These are phyloP conservation scores for Ganoderma lucidum DNA, from an alignment of 1,284 basidiomycete species.

Conservation along the genomic window DNA sequence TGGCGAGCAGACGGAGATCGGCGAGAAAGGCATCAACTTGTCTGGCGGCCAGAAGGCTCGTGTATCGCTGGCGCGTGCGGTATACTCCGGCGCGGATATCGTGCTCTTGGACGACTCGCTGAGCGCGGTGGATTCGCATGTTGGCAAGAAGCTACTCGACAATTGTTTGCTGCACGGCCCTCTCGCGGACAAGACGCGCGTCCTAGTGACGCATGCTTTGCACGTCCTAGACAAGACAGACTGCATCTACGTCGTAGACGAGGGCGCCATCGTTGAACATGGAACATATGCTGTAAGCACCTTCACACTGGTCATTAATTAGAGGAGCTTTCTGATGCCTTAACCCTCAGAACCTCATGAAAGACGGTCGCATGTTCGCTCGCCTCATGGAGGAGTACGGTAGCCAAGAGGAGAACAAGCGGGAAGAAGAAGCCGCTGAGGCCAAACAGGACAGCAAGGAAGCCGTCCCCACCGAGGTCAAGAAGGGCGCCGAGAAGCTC, in stretches of 20 bases:
- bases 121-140: constrained; percentile 78
- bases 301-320: background rate
- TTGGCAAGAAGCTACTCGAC: constrained; percentile 67
- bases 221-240: constrained; percentile 74
- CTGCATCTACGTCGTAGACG: constrained; percentile 79
- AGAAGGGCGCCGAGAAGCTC: constrained; percentile 30
- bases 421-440: constrained; percentile 37
- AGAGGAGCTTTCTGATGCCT: background rate
- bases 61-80: constrained; percentile 81
- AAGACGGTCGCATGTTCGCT: constrained; percentile 59
- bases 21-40: constrained; percentile 83
- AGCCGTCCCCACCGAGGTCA: constrained; percentile 6
- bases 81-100: constrained; percentile 80
- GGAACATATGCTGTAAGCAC: constrained; percentile 63
- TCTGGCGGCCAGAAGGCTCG: constrained; percentile 71
- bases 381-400: constrained; percentile 71
- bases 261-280: constrained; percentile 69
- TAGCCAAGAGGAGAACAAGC: constrained; percentile 43
- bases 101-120: constrained; percentile 79
- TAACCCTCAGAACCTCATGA: constrained; percentile 56
- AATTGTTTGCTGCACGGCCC: constrained; percentile 66
- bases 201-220: constrained; percentile 82
- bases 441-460: constrained; percentile 34
- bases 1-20: constrained; percentile 81
- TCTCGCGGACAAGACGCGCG: constrained; percentile 67